phyloP scores from a whole-genome alignment of 1,139 yeast species.

The Pneumocystis jirovecii region DNA sequence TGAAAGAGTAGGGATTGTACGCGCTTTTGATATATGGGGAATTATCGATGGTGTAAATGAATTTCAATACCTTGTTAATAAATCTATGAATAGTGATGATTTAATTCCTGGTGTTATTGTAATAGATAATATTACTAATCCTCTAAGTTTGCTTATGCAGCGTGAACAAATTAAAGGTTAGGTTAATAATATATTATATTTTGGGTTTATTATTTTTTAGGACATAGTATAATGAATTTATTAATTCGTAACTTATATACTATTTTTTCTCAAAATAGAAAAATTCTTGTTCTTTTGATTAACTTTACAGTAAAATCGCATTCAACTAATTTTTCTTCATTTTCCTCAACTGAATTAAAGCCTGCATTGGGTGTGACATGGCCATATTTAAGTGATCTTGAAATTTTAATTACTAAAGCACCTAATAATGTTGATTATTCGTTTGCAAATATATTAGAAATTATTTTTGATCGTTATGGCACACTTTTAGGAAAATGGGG shows the following conservation, averaged over 20 bases:
- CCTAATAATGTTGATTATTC: conserved; percentile 2
- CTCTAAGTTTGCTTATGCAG: conserved; percentile 8
- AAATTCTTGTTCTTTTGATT: neutral
- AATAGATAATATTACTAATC: conserved; percentile 9
- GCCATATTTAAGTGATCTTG: conserved; percentile 8
- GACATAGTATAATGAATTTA: neutral
- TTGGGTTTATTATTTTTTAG: neutral
- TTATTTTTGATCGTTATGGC: neutral
- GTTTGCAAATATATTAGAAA: conserved; percentile 1
- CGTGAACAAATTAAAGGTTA: conserved; percentile 7
- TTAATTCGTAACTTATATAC: neutral
- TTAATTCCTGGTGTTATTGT: conserved; percentile 5
- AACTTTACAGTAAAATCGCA: neutral
- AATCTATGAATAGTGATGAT: neutral
- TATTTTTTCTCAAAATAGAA: neutral
- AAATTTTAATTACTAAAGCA: conserved; percentile 5
- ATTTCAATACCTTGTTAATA: neutral
- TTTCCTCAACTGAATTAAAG: conserved; percentile 3
- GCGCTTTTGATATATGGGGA: neutral
- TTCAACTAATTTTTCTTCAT: neutral
- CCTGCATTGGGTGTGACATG: conserved; percentile 10
- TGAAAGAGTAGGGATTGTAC: neutral
- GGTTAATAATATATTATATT: conserved; percentile 1
- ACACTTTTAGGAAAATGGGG: conserved; percentile 3
- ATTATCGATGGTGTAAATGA: neutral